These are phyloP conservation scores for Thraustotheca clavata DNA, from an alignment of 352 stramenopile genomes.

Conservation along the genomic window DNA sequence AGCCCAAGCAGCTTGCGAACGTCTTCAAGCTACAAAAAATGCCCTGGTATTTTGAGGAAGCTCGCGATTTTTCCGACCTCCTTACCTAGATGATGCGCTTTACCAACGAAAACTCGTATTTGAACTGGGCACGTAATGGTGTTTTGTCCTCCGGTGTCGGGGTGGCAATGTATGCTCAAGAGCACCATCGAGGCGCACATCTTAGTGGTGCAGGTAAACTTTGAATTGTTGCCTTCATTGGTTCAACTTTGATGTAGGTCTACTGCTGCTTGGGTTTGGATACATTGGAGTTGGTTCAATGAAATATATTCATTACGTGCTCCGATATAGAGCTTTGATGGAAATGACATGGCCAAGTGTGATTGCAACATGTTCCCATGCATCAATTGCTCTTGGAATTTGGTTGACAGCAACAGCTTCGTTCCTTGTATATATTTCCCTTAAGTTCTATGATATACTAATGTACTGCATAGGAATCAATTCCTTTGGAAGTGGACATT, in stretches of 20 bases:
- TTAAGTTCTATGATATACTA: neutral
- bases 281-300: constrained; percentile 81
- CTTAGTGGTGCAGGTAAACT: constrained; percentile 59
- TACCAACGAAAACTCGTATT: constrained; percentile 82
- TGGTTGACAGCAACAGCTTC: constrained; percentile 79
- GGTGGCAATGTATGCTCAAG: constrained; percentile 83
- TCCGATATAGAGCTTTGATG: constrained; percentile 82
- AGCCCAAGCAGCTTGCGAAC: constrained; percentile 6
- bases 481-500: constrained; percentile 74
- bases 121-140: constrained; percentile 82
- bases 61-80: neutral
- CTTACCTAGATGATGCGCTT: constrained; percentile 60
- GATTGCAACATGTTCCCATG: constrained; percentile 73
- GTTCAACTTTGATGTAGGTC: constrained; percentile 25
- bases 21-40: neutral
- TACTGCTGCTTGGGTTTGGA: constrained; percentile 75
- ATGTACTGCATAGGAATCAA: constrained; percentile 48
- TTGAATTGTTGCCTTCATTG: neutral
- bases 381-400: constrained; percentile 69
- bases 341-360: constrained; percentile 80
- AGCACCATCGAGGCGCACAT: constrained; percentile 78
- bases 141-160: constrained; percentile 73
- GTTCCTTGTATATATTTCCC: constrained; percentile 49
- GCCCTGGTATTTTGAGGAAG: neutral
- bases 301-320: constrained; percentile 88